A percentile compares a stretch with the other conserved stretches of the same genome.
These are phyloP conservation scores for Fusarium paranaense DNA, from an alignment of 2,329 filamentous ascomycete genomes.

Conservation along the genomic window DNA sequence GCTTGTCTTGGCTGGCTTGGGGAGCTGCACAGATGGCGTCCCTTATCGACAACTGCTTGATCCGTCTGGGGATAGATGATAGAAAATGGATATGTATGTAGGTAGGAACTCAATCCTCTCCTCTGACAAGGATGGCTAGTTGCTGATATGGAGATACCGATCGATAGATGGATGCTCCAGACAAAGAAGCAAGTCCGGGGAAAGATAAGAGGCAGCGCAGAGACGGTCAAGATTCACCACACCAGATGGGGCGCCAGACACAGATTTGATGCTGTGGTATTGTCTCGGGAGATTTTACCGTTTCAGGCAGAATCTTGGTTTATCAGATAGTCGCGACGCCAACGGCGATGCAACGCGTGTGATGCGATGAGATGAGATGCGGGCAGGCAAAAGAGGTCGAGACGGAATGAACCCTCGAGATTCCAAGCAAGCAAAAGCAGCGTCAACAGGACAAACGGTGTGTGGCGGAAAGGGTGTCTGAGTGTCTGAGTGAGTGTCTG, in stretches of 20 bases:
- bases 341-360: conserved; percentile 3
- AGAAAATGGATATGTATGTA: not conserved
- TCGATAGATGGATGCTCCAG: not conserved
- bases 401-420: not conserved
- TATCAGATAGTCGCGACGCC: conserved; percentile 12
- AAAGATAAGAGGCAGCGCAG: conserved; percentile 24
- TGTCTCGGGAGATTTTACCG: conserved; percentile 3
- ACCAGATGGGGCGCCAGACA: not conserved
- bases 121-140: conserved; percentile 7
- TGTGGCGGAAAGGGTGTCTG: not conserved
- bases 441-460: not conserved
- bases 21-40: not conserved
- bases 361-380: not conserved
- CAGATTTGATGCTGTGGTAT: conserved; percentile 1
- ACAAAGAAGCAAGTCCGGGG: not conserved
- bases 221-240: conserved; percentile 22
- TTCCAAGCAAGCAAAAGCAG: conserved; percentile 7
- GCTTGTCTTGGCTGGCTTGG: conserved; percentile 1
- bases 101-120: conserved; percentile 18
- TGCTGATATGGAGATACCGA: not conserved
- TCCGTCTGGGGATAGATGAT: not conserved
- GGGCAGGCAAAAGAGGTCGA: not conserved
- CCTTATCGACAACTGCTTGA: conserved; percentile 1
- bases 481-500: not conserved
- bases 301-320: conserved; percentile 7